Base-by-base conservation (phyloP, 2,329 filamentous ascomycete species). In the Alternaria arbusti region DNA sequence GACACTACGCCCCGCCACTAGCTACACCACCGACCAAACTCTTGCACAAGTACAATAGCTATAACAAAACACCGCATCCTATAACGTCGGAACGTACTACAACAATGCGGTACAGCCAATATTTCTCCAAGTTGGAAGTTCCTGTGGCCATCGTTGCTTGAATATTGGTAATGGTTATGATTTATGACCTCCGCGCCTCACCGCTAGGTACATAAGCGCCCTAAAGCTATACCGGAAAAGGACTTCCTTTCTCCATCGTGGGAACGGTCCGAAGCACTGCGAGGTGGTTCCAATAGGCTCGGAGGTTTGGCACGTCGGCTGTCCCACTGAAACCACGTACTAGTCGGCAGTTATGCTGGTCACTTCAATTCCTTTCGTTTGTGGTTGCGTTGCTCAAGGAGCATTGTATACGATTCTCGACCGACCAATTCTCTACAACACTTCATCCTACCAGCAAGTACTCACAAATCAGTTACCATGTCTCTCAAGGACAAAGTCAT, bases 401-500 rank as follows among this genome's bases (percentile, higher is more conserved):
- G 8, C 13, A 32, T 36, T 36, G 10, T n/a, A 9, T n/a, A 51
- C 28, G 13, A 17, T 26, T 32, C 26, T 11, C 49, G 30, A 51
- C 7, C 12, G 3, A 40, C 12, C 12, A n/a, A 32, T 13, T 22
- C 0, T 10, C 26, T 11, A 36, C 49, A 1, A 1, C 11, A 22
- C 4, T 5, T 8, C 12, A 15, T n/a, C 3, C 9, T 22, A 12
- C 9, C 20, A 36, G 15, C 15, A 51, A 6, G 4, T 17, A 36
- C 12, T 8, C 17, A 23, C 1, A 22, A 15, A 51, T 5, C 6
- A 25, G 8, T 17, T 30, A 22, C 5, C 28, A 73, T 74, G 66
- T 72, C 71, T 13, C 57, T 77, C 45, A 67, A 76, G 46, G 71
- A 66, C 25, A 77, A 73, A 32, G 73, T 77, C 63, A 73, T 78